Evolutionary conservation across 2,329 filamentous ascomycete species (phyloP).

Genomic region (Lecanicillium sp.): DNA sequence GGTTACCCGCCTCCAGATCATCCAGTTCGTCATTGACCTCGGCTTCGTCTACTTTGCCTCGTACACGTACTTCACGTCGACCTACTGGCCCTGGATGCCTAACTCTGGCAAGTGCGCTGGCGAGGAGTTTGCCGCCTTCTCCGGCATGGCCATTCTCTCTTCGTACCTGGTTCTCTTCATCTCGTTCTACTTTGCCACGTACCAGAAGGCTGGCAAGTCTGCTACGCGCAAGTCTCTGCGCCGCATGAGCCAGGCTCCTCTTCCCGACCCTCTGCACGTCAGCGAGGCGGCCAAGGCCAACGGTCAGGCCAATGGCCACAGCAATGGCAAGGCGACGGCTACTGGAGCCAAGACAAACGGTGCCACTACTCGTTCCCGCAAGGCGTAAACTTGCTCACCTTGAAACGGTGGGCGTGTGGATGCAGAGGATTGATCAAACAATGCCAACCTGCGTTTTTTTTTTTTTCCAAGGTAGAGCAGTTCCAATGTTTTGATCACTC

Average conservation of each 20-base stretch:
- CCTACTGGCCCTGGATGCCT: conserved; percentile 79
- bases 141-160: conserved; percentile 84
- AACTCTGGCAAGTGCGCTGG: conserved; percentile 82
- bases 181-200: conserved; percentile 96
- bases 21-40: conserved; percentile 94
- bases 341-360: conserved; percentile 51
- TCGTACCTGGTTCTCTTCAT: conserved; percentile 98
- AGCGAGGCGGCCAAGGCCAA: conserved; percentile 19
- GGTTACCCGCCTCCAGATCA: conserved; percentile 95
- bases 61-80: conserved; percentile 95
- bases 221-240: conserved; percentile 72
- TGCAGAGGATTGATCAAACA: too few relatives aligned
- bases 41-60: conserved; percentile 98
- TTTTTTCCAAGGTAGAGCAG: too few relatives aligned
- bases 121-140: conserved; percentile 92
- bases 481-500: too few relatives aligned
- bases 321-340: conserved; percentile 38
- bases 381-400: conserved; percentile 37
- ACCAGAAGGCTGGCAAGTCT: conserved; percentile 77
- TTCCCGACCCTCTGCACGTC: conserved; percentile 76
- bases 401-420: too few relatives aligned
- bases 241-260: conserved; percentile 55
- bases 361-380: conserved; percentile 57
- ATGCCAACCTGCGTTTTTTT: too few relatives aligned
- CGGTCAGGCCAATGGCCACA: conserved; percentile 41